Conservation (phyloP, 768 basidiomycete species). For the Suillus subaureus region DNA sequence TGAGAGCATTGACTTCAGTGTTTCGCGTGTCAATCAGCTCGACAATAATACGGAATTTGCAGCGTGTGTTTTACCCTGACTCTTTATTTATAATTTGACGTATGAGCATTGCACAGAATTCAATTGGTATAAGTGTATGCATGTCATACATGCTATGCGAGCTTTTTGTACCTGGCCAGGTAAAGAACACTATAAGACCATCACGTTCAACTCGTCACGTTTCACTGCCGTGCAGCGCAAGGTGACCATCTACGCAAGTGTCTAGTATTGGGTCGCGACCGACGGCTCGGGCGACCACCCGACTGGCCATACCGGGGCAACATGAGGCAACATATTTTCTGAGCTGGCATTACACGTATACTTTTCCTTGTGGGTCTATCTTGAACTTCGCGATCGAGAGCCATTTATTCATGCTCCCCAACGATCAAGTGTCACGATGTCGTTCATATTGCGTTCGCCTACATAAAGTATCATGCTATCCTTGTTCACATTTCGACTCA, state of each 20-base stretch:
- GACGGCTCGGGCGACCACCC: neutral
- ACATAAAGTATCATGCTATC: neutral
- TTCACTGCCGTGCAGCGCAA: neutral
- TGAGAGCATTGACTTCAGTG: conserved; percentile 95
- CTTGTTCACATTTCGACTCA: neutral
- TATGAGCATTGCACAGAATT: neutral
- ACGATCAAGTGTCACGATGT: neutral
- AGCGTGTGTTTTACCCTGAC: conserved; percentile 54
- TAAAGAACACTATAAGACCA: neutral
- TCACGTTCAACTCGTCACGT: neutral
- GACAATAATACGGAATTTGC: conserved; percentile 61
- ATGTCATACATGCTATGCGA: neutral
- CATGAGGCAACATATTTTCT: neutral
- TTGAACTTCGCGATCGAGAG: neutral
- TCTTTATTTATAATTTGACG: neutral
- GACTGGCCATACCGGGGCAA: neutral
- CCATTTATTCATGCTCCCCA: neutral
- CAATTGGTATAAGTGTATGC: neutral
- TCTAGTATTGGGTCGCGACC: neutral
- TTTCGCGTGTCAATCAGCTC: conserved; percentile 89
- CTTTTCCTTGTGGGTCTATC: neutral
- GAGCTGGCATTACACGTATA: neutral
- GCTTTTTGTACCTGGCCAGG: neutral
- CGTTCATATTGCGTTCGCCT: neutral
- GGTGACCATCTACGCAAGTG: neutral